Percentiles rank a stretch among this genome's conserved stretches.
Conservation (phyloP, 176 grass and related monocot species). For the Stipa capillata region DNA sequence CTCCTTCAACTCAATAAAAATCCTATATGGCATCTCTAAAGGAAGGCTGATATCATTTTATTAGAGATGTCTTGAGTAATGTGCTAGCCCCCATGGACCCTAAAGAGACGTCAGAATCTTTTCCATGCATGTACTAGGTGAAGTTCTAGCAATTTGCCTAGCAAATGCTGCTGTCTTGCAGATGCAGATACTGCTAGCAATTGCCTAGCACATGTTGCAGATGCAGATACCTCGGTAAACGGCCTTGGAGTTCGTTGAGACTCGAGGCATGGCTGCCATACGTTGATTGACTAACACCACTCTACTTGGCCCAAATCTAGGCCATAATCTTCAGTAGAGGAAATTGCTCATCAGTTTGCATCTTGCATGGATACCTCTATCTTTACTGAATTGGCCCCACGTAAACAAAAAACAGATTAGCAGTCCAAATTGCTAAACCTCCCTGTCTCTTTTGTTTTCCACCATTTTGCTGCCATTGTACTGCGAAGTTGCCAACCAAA, state of each 20-base stretch:
- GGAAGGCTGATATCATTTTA: no score
- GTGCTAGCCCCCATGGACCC: not conserved
- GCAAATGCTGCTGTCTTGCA: not conserved
- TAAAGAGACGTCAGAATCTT: not conserved
- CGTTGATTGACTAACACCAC: not conserved
- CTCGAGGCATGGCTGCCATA: not conserved
- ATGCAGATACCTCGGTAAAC: not conserved
- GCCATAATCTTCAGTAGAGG: no score
- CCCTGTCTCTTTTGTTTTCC: not conserved
- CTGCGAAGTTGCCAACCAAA: not conserved
- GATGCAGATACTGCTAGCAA: not conserved
- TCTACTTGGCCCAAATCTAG: not conserved
- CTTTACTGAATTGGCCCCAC: not conserved
- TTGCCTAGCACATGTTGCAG: slow-evolving; percentile 2
- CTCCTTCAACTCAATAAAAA: no score
- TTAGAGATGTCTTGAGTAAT: no score
- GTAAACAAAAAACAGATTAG: not conserved
- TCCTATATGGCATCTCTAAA: no score
- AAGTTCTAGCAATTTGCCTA: not conserved
- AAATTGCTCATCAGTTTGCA: no score
- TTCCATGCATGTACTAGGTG: not conserved
- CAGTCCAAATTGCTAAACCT: not conserved
- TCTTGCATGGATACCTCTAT: not conserved
- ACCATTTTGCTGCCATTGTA: not conserved
- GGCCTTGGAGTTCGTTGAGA: slow-evolving; percentile 9